Conservation (phyloP, 371 early-diverging fungal genomes). For the Nematocida parisii region DNA sequence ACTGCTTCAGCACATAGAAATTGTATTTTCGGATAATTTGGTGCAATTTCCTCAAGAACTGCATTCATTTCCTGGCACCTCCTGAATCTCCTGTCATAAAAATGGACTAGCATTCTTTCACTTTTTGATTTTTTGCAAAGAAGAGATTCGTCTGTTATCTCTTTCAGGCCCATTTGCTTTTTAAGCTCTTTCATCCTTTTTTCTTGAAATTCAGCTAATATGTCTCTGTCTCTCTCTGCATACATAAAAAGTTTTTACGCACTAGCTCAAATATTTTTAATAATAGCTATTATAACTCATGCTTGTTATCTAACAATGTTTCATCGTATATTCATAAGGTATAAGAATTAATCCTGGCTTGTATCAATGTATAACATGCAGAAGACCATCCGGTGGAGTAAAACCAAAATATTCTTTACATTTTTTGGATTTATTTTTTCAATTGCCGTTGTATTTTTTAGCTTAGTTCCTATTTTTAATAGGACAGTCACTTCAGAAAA, state of each 20-base stretch:
- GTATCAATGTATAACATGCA: background rate
- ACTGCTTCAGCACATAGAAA: slow-evolving; percentile 65
- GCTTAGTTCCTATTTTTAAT: slow-evolving; percentile 5
- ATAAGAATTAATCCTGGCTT: background rate
- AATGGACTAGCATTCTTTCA: slow-evolving; percentile 68
- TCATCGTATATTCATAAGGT: background rate
- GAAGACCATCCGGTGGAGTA: slow-evolving; percentile 25
- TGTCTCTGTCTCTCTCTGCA: slow-evolving; percentile 54
- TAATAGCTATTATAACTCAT: background rate
- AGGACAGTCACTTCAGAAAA: background rate
- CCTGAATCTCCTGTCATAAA: slow-evolving; percentile 62
- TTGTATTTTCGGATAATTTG: slow-evolving; percentile 55
- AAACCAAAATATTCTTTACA: slow-evolving; percentile 21
- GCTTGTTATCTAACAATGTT: slow-evolving; percentile 25
- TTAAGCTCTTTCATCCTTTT: slow-evolving; percentile 55
- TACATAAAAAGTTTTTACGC: slow-evolving; percentile 9
- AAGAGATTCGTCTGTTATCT: slow-evolving; percentile 61
- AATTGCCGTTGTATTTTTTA: slow-evolving; percentile 22
- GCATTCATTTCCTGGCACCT: slow-evolving; percentile 67
- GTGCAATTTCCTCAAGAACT: slow-evolving; percentile 57
- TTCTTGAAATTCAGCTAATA: slow-evolving; percentile 59
- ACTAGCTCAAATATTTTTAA: too few relatives aligned
- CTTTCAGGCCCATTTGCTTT: slow-evolving; percentile 14
- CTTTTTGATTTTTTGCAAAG: slow-evolving; percentile 61
- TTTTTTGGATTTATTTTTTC: slow-evolving; percentile 31